Conservation (phyloP, 257 asterid genomes). For the Sherardia arvensis region DNA sequence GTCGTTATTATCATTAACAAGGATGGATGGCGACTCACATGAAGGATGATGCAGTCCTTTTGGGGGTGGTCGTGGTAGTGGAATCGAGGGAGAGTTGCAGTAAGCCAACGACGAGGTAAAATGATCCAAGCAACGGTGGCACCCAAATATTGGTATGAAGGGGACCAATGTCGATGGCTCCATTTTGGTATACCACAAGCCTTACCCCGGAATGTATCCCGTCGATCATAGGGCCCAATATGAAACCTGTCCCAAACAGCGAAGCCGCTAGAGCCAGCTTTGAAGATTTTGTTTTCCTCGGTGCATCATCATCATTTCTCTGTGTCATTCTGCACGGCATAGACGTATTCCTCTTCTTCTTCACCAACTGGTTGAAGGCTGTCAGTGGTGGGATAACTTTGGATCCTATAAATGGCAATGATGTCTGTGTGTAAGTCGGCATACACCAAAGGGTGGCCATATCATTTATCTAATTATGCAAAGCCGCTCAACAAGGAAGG, state of each 20-base stretch:
- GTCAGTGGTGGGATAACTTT: too few relatives aligned
- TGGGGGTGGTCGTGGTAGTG: constrained; percentile 7
- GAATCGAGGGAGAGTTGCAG: constrained; percentile 46
- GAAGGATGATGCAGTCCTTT: constrained; percentile 36
- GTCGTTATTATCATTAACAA: too few relatives aligned
- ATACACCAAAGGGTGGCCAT: too few relatives aligned
- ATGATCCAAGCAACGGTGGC: constrained; percentile 67
- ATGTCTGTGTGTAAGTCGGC: too few relatives aligned
- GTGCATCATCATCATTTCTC: neutral
- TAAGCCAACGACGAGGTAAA: constrained; percentile 56
- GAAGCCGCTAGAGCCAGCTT: constrained; percentile 20
- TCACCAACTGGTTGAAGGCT: neutral
- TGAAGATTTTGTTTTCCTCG: neutral
- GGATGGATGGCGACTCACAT: constrained; percentile 25
- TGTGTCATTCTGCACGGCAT: neutral
- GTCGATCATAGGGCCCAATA: constrained; percentile 65
- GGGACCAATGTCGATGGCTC: constrained; percentile 58
- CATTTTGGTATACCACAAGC: constrained; percentile 58
- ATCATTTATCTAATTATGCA: too few relatives aligned
- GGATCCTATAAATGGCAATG: too few relatives aligned
- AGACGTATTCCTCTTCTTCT: neutral
- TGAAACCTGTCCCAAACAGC: constrained; percentile 49
- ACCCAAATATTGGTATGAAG: constrained; percentile 75
- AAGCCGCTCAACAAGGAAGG: too few relatives aligned
- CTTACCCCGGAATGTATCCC: constrained; percentile 65